Evolutionary conservation across 2,329 filamentous ascomycete species (phyloP), one percentile per base, ranked within the genome.

Genomic region (Fusarium annulatum): DNA sequence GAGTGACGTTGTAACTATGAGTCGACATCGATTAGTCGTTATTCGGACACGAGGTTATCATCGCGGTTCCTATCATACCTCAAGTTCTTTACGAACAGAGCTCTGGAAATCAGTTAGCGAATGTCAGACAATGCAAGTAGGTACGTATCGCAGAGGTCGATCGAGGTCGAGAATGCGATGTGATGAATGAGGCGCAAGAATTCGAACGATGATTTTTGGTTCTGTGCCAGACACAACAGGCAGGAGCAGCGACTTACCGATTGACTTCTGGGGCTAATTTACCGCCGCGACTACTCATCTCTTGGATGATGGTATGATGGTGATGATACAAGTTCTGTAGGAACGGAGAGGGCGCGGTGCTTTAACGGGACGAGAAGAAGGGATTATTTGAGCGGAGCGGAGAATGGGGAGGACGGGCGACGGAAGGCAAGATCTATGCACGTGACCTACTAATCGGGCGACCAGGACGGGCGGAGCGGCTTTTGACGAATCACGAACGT

Each of bases 1-100:
- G 93, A 81, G 95, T 96, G 82, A 99, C 95, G 93, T 97, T 97
- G 91, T 98, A 98, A 93, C 95, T 97, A 39, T 34, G 76, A 49
- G 79, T 59, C 87, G 87, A 90, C 89, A 84, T 90, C 90, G 85
- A 89, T 90, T 75, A 81, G 78, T 74, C 45, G 71, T 38, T 28
- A 55, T 68, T 46, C 64, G 64, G 65, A 66, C 5, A 56, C 69
- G 64, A 49, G 46, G 30, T 41, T 21, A 53, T 61, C 66, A 48
- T 61, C 23, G 36, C 59, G 53, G 60, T 61, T 67, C 65, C 33
- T 52, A 30, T 85, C 88, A 78, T 85, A 97, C 94, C 94, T 97
- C 88, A 98, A 91, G 91, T 99, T 98, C 94, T 98, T 98, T 81
- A 98, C 96, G 91, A 98, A 98, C 88, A 99, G 94, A 92, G 96